Conservation (phyloP, 164 flowering plant genomes). For the Saururus chinensis region DNA sequence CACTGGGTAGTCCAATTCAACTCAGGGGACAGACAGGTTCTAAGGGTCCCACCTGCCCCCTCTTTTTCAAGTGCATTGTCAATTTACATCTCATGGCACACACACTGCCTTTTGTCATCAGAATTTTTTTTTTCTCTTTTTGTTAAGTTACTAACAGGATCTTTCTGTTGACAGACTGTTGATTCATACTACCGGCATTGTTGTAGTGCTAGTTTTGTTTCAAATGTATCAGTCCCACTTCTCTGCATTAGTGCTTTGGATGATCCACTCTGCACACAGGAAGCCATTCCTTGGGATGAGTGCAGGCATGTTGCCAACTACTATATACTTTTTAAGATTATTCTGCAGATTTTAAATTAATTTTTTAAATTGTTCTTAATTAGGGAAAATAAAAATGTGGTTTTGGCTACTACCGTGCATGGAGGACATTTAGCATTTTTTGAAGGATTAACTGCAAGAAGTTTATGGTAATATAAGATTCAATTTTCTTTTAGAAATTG, state of each 20-base stretch:
- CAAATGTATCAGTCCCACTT: constrained; percentile 69
- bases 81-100: no score
- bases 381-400: constrained; percentile 70
- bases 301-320: constrained; percentile 47
- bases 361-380: constrained; percentile 1
- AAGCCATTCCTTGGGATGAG: constrained; percentile 99
- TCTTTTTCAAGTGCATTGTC: no score
- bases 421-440: constrained; percentile 89
- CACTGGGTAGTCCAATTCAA: no score
- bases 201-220: constrained; percentile 66
- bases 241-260: constrained; percentile 92
- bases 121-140: not conserved
- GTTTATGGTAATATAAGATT: constrained; percentile 45
- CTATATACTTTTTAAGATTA: not conserved
- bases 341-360: not conserved
- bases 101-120: no score
- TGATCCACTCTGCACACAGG: constrained; percentile 90
- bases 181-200: constrained; percentile 81
- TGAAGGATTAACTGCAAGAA: constrained; percentile 60
- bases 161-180: constrained; percentile 49
- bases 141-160: constrained; percentile 5
- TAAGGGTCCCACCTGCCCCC: no score
- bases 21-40: no score
- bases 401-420: constrained; percentile 68
- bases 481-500: not conserved